Percentiles rank a stretch among this genome's conserved stretches.
Conservation (phyloP, 768 basidiomycete genomes). For the Boletellus sp. region DNA sequence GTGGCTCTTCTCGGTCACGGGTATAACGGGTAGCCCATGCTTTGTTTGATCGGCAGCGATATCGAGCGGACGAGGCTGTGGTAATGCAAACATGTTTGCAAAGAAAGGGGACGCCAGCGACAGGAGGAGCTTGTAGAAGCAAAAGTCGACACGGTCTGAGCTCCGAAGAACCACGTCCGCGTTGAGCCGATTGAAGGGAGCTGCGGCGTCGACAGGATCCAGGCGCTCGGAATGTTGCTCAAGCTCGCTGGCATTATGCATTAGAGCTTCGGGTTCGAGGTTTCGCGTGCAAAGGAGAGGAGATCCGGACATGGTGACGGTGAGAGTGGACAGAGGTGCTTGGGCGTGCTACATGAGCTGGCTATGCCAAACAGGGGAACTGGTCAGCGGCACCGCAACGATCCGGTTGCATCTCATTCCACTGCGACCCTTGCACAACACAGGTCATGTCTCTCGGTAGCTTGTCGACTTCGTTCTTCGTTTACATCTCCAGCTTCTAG, state of each 20-base stretch:
- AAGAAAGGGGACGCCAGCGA: constrained; percentile 59
- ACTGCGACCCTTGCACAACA: neutral
- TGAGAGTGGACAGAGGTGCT: neutral
- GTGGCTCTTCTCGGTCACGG: constrained; percentile 43
- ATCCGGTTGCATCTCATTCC: neutral
- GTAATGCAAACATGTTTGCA: constrained; percentile 50
- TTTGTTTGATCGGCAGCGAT: constrained; percentile 28
- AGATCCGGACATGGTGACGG: constrained; percentile 14
- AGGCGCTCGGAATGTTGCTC: neutral
- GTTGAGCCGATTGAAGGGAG: constrained; percentile 46
- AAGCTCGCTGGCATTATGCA: neutral
- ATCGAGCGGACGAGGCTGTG: constrained; percentile 36
- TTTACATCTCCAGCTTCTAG: too few species aligned
- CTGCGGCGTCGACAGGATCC: constrained; percentile 26
- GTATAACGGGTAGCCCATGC: constrained; percentile 41
- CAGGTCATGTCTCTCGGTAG: neutral
- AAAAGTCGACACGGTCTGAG: constrained; percentile 49
- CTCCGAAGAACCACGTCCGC: constrained; percentile 56
- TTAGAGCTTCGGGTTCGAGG: constrained; percentile 3
- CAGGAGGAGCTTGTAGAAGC: constrained; percentile 52
- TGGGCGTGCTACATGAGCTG: constrained; percentile 12
- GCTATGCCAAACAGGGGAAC: constrained; percentile 1
- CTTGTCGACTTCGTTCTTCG: too few species aligned
- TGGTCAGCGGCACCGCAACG: neutral
- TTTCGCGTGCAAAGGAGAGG: constrained; percentile 3